Evolutionary conservation across 805 yeast genomes (phyloP), one percentile per base, ranked within the genome.

Genomic region (Pichia deserticola): DNA sequence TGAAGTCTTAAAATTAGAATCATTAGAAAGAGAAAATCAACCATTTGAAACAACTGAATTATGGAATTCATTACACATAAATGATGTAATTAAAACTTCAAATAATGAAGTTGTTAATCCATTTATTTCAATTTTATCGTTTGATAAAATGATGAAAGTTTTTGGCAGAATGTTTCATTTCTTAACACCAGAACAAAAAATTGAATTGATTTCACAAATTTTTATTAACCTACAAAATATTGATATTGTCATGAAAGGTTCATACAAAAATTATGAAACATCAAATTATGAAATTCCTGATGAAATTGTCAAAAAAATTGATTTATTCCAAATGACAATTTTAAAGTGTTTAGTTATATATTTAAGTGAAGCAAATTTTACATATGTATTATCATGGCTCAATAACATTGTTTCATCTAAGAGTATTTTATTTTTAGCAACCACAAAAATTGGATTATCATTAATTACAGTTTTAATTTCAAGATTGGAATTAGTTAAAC

Each of bases 121-220:
- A 37, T 90, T 90, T 60, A 78, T 89, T 47, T 88, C 89, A 56
- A 81, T 88, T 63, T 75, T 92, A 56, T 79, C 86, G 30, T 86
- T 84, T 62, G 87, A 87, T 59, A 92, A 92, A 69, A 93, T 95
- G 50, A 81, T 89, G 72, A 90, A 89, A 66, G 77, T 89, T 36
- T 82, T 92, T 71, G 89, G 93, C 46, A 82, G 99, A 68, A 76
- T 88, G 52, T 89, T 89, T 73, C 86, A 88, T 61, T 87, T 89
- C 65, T 74, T 92, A 60, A 71, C 79, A 39, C 76, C 84, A 57
- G 88, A 85, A 57, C 92, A 88, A 62, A 81, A 86, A 56, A 73
- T 86, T 53, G 83, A 90, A 36, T 73, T 88, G 50, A 78, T 88
- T 48, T 87, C 90, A 44, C 77, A 86, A 48, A 73, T 92, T 37